Conservation (phyloP, 1,284 basidiomycete species). For the Naganishia liquefaciens region DNA sequence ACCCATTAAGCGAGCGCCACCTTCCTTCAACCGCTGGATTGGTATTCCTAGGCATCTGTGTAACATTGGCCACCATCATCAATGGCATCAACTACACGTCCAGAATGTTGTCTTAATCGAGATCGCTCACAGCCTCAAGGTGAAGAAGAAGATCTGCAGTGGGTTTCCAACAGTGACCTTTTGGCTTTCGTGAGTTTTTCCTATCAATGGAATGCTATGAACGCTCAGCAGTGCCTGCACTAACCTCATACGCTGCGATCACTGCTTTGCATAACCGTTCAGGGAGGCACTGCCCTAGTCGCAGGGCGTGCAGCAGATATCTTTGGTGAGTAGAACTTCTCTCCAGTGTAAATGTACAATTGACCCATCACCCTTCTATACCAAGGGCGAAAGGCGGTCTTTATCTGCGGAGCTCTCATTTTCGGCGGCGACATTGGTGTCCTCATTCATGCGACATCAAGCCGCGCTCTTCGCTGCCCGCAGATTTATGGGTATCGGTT, state of each 20-base stretch:
- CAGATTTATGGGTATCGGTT: slow-evolving; percentile 1
- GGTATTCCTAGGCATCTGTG: too few species aligned
- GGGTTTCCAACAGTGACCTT: slow-evolving; percentile 4
- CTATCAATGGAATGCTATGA: too few species aligned
- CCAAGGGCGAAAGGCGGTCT: not conserved
- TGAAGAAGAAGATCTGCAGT: slow-evolving; percentile 8
- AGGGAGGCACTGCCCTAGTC: not conserved
- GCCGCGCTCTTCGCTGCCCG: not conserved
- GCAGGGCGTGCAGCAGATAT: not conserved
- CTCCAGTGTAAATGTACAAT: too few species aligned
- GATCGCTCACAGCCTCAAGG: not conserved
- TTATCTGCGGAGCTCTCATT: not conserved
- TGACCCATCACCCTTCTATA: not conserved
- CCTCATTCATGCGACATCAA: slow-evolving; percentile 3
- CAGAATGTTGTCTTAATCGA: not conserved
- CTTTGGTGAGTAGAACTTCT: not conserved
- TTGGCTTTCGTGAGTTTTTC: not conserved
- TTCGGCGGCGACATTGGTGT: slow-evolving; percentile 1
- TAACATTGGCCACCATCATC: too few species aligned
- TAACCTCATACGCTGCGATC: too few species aligned
- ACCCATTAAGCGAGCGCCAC: too few species aligned
- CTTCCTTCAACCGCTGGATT: too few species aligned
- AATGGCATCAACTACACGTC: not conserved
- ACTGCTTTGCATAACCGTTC: not conserved
- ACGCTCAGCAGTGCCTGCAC: too few species aligned